Evolutionary conservation across 169 alveolate species (phyloP).

Genomic region (Plasmodium coatneyi): DNA sequence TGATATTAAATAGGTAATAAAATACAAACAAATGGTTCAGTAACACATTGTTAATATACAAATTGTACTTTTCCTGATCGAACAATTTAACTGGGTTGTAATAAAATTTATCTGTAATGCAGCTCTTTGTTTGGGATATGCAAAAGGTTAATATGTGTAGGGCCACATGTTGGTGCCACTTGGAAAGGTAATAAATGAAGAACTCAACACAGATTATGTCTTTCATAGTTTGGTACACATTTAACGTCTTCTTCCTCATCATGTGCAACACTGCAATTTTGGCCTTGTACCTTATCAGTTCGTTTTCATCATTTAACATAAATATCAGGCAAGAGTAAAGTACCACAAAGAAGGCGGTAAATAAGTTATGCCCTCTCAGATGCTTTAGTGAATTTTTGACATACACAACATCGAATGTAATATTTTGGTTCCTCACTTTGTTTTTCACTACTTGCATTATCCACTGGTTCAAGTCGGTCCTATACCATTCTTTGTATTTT

Average conservation of each 20-base stretch:
- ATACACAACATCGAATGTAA: constrained; percentile 54
- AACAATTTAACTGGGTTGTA: constrained; percentile 63
- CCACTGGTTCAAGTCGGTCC: not conserved
- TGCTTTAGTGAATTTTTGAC: constrained; percentile 60
- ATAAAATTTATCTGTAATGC: constrained; percentile 35
- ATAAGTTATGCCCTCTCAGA: constrained; percentile 61
- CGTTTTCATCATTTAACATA: constrained; percentile 74
- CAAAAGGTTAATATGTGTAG: constrained; percentile 46
- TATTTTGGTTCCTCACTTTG: constrained; percentile 31
- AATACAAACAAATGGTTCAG: constrained; percentile 57
- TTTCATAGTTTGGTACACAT: constrained; percentile 28
- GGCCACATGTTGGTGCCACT: constrained; percentile 17
- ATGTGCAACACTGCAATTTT: constrained; percentile 28
- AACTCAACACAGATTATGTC: constrained; percentile 34
- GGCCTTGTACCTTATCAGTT: constrained; percentile 41
- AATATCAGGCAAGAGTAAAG: constrained; percentile 62
- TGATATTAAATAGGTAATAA: constrained; percentile 54
- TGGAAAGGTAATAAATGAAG: constrained; percentile 46
- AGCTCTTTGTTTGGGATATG: constrained; percentile 60
- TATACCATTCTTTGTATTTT: constrained; percentile 62
- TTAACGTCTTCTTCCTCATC: constrained; percentile 47
- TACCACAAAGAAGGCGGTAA: constrained; percentile 58
- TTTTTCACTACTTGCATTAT: constrained; percentile 24
- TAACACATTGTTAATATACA: constrained; percentile 64
- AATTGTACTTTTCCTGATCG: constrained; percentile 72